These are phyloP conservation scores for Globisporangium irregulare DNA, from an alignment of 352 stramenopile genomes.

Conservation along the genomic window DNA sequence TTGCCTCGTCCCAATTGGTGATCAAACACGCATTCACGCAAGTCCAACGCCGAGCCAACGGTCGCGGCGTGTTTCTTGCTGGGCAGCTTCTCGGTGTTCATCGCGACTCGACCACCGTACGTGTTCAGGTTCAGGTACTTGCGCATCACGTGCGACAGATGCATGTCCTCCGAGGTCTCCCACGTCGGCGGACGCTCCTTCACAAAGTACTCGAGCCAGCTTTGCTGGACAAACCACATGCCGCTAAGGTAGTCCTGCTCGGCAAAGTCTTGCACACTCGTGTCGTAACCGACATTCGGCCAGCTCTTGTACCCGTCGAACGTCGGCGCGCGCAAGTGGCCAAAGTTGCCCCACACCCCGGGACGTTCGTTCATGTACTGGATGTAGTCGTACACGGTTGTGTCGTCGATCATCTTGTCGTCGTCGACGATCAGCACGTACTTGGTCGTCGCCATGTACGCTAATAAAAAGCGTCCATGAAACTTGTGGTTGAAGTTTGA, in stretches of 20 bases:
- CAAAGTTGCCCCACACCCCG: constrained; percentile 52
- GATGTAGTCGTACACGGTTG: constrained; percentile 41
- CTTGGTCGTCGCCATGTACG: constrained; percentile 54
- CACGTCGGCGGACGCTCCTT: constrained; percentile 51
- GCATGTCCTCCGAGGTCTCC: constrained; percentile 60
- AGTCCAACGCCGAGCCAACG: constrained; percentile 38
- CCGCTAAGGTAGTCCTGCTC: constrained; percentile 62
- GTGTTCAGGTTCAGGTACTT: constrained; percentile 70
- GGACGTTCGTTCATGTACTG: constrained; percentile 37
- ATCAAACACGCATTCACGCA: constrained; percentile 60
- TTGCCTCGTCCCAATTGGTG: constrained; percentile 58
- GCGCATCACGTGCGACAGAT: constrained; percentile 56
- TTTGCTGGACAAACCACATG: constrained; percentile 66
- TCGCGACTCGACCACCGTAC: constrained; percentile 47
- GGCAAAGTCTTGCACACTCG: constrained; percentile 26
- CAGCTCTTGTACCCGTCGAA: constrained; percentile 56
- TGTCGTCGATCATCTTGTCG: constrained; percentile 42
- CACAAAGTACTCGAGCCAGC: constrained; percentile 63
- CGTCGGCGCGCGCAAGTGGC: constrained; percentile 35
- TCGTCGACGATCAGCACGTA: constrained; percentile 51
- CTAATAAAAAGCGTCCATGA: constrained; percentile 45
- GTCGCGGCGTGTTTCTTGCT: constrained; percentile 43
- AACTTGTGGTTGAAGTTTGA: constrained; percentile 58
- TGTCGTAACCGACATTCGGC: constrained; percentile 32
- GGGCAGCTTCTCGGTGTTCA: constrained; percentile 25